Conservation (phyloP, 345 rosid species). For the Brassica cretica region DNA sequence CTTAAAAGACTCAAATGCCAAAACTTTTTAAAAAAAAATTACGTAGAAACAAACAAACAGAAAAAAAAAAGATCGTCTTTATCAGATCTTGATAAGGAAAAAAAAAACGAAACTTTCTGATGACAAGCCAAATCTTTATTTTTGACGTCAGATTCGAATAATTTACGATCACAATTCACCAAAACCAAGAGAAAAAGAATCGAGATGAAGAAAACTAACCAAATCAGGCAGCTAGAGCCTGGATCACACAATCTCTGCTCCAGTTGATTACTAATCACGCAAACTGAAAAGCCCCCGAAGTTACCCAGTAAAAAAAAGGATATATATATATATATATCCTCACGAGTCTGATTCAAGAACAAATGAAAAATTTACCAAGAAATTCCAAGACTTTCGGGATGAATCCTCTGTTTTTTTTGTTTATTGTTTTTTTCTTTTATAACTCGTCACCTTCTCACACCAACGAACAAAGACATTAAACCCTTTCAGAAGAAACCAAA, state of each 20-base stretch:
- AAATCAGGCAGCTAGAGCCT: slow-evolving; percentile 22
- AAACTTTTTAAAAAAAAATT: background rate
- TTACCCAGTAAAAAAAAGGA: background rate
- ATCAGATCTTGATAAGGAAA: slow-evolving; percentile 48
- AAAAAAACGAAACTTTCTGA: background rate
- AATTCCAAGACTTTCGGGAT: slow-evolving; percentile 1
- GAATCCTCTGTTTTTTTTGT: background rate
- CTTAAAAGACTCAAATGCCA: background rate
- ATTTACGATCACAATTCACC: slow-evolving; percentile 12
- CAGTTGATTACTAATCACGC: slow-evolving; percentile 27
- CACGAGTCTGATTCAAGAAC: slow-evolving; percentile 15
- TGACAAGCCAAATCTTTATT: slow-evolving; percentile 11
- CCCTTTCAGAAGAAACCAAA: slow-evolving; percentile 46
- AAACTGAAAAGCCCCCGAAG: background rate
- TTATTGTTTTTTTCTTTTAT: background rate
- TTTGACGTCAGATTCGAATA: slow-evolving; percentile 15
- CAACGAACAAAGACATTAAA: slow-evolving; percentile 38
- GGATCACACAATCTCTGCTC: slow-evolving; percentile 19
- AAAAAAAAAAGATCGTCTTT: background rate
- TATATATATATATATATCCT: too few relatives aligned
- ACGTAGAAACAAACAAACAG: slow-evolving; percentile 13
- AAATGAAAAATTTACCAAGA: slow-evolving; percentile 5
- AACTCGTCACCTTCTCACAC: slow-evolving; percentile 5
- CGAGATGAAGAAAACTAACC: slow-evolving; percentile 31
- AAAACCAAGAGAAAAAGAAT: slow-evolving; percentile 12